Evolutionary conservation across 106 monocot genomes (phyloP), one percentile per base, ranked within the genome.

Genomic region (Acanthochlamys bracteata): DNA sequence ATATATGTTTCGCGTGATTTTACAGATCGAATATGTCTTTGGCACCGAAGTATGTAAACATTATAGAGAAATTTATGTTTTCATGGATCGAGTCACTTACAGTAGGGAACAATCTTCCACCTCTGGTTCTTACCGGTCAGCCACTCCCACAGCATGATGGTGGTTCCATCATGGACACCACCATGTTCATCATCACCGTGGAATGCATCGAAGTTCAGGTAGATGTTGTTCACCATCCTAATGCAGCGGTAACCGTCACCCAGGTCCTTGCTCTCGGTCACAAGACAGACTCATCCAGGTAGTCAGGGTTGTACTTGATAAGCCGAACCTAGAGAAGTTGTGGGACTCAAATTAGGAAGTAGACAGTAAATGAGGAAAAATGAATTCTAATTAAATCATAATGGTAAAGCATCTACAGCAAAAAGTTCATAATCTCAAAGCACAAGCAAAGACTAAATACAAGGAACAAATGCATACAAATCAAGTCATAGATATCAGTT

Each of bases 221-320:
- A 39, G 14, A 67, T 67, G 67, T 67, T 67, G 55, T 67, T 67
- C 55, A 67, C 67, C 67, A 67, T 67, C 39, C 67, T 67, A 25
- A 67, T 67, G 39, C 55, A 55, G 13, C 67, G 27, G 67, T 40
- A 67, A 23, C 55, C 54, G n/a, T 56, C 55, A 12, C 67, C 67
- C 9, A 41, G 13, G 23, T 67, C 67, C 57, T 57, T 69, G 79
- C 79, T 79, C 64, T 79, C 73, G 8, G 79, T 65, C 79, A 79
- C 64, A 79, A 53, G 41, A 79, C 64, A 9, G 79, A 79, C 40
- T 73, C 68, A 40, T 79, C 79, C 25, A 79, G 51, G 20, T 74
- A 65, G 20, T 79, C 69, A 22, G 73, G 60, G 24, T 74, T 61
- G 69, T 79, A 79, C 16, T 51, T 63, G 4, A 41, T 15, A 55